Evolutionary conservation across 305 asterid species (phyloP).

Genomic region (Rubia balearica): DNA sequence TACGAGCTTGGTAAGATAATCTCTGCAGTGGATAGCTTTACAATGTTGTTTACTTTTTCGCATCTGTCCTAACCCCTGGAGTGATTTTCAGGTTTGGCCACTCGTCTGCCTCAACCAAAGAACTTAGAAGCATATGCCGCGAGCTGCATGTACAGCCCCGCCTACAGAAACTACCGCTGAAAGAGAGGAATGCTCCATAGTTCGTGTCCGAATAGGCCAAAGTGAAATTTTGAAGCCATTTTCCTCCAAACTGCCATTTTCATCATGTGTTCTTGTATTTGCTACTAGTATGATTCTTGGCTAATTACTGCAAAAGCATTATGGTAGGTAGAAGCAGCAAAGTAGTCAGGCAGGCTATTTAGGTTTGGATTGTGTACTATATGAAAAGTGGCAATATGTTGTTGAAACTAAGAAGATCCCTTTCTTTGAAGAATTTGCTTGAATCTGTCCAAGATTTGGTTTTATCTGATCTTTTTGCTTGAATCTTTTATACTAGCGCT

Average conservation of each 20-base stretch:
- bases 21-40: background rate
- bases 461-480: background rate
- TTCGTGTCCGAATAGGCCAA: slow-evolving; percentile 11
- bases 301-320: slow-evolving; percentile 4
- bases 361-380: slow-evolving; percentile 5
- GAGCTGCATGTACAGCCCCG: slow-evolving; percentile 99
- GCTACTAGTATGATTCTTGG: background rate
- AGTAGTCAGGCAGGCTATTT: slow-evolving; percentile 2
- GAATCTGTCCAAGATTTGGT: background rate
- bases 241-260: background rate
- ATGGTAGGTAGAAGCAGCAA: slow-evolving; percentile 9
- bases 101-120: slow-evolving; percentile 84
- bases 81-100: slow-evolving; percentile 63
- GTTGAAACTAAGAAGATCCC: background rate
- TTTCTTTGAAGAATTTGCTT: background rate
- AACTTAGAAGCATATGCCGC: slow-evolving; percentile 66
- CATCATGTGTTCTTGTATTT: background rate
- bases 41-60: background rate
- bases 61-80: background rate
- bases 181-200: slow-evolving; percentile 10
- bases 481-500: background rate
- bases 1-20: slow-evolving; percentile 67
- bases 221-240: slow-evolving; percentile 11
- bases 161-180: slow-evolving; percentile 80
- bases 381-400: background rate